Percentiles rank a stretch among this genome's conserved stretches.
Conservation (phyloP, 2,329 filamentous ascomycete genomes). For the Fusarium redolens region DNA sequence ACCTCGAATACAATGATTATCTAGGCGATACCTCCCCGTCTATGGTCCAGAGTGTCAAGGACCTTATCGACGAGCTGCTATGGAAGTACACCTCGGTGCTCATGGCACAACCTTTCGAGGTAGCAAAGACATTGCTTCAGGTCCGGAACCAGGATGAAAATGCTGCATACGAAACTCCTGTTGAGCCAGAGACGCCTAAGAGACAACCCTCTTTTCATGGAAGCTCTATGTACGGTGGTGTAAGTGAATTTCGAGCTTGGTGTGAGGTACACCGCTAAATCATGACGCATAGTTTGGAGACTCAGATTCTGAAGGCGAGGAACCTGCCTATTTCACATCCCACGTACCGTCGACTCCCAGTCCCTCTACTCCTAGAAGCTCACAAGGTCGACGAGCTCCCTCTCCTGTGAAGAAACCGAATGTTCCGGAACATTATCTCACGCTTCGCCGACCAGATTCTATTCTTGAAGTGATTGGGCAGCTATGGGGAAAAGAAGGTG, state of each 20-base stretch:
- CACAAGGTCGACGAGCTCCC: conserved; percentile 46
- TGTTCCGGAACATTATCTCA: conserved; percentile 68
- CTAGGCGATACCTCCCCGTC: conserved; percentile 81
- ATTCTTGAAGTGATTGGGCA: conserved; percentile 88
- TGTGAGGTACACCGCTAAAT: conserved; percentile 39
- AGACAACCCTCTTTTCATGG: conserved; percentile 49
- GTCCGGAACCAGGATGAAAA: conserved; percentile 69
- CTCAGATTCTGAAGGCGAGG: conserved; percentile 78
- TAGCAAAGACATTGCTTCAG: conserved; percentile 93
- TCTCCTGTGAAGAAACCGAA: conserved; percentile 52
- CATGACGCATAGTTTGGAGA: conserved; percentile 57
- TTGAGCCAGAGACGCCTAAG: conserved; percentile 40
- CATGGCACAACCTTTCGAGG: conserved; percentile 95
- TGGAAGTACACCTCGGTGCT: conserved; percentile 93
- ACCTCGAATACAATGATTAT: conserved; percentile 93
- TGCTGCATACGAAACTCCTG: conserved; percentile 46
- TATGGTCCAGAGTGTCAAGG: conserved; percentile 77
- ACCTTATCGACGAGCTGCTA: conserved; percentile 83
- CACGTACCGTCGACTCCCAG: conserved; percentile 66
- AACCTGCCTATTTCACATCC: conserved; percentile 87
- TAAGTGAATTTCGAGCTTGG: conserved; percentile 37
- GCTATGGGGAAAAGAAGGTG: conserved; percentile 89
- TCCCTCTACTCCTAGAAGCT: conserved; percentile 51
- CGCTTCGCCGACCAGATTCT: conserved; percentile 80
- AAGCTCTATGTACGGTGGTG: conserved; percentile 53